Evolutionary conservation across 768 basidiomycete species (phyloP).

Genomic region (Lactarius akahatsu): DNA sequence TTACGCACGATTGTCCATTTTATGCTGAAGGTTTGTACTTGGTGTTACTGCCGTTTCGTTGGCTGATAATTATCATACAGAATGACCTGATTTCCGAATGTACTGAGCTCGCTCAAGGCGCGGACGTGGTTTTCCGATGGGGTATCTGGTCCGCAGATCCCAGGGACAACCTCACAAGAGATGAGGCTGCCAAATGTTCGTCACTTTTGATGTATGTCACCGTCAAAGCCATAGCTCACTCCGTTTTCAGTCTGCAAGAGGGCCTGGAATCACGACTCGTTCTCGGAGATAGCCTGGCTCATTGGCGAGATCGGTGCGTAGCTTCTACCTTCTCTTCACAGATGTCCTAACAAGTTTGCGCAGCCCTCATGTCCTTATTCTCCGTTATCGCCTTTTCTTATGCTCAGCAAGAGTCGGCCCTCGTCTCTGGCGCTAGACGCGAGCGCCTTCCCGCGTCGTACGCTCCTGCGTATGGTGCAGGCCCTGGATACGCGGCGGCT

Average conservation of each 20-base stretch:
- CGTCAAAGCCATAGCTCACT: conserved; percentile 7
- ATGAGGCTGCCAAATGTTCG: conserved; percentile 51
- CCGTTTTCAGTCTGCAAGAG: conserved; percentile 54
- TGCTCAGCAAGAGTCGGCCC: conserved; percentile 70
- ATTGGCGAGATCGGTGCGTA: conserved; percentile 57
- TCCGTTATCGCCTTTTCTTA: conserved; percentile 65
- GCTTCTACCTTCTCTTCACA: background rate
- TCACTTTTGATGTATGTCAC: background rate
- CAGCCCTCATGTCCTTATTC: conserved; percentile 63
- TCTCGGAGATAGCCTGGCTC: conserved; percentile 64
- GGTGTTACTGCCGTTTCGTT: background rate
- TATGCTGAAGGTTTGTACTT: conserved; percentile 53
- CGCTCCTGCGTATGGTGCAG: conserved; percentile 34
- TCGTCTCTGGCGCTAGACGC: conserved; percentile 45
- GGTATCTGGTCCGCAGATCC: conserved; percentile 36
- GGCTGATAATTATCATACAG: conserved; percentile 37
- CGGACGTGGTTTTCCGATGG: conserved; percentile 33
- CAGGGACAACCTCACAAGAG: conserved; percentile 27
- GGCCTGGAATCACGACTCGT: conserved; percentile 63
- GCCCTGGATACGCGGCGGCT: conserved; percentile 28
- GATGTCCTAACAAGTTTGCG: background rate
- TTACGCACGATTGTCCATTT: conserved; percentile 65
- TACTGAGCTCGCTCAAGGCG: conserved; percentile 39
- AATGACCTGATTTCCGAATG: conserved; percentile 60
- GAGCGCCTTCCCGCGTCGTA: conserved; percentile 41